phyloP scores from a whole-genome alignment of 2,329 filamentous ascomycete genomes.

The Corniculantispora saksenae region DNA sequence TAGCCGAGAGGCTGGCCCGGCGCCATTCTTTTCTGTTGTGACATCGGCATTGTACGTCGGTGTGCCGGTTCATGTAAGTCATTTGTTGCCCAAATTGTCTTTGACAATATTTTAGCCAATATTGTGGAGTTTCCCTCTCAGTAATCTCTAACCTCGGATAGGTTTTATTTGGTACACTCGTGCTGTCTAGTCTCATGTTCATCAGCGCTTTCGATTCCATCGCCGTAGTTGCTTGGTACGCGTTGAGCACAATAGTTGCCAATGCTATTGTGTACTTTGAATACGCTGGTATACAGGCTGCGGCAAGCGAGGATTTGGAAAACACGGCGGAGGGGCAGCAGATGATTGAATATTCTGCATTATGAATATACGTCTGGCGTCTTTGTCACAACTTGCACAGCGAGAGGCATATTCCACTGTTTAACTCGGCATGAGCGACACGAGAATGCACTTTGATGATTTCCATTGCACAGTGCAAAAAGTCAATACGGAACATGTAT shows the following conservation, averaged over 20 bases:
- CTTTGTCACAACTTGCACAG: no score
- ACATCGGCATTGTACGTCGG: not conserved
- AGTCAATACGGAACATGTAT: no score
- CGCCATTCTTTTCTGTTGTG: slow-evolving; percentile 9
- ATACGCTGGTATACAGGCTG: slow-evolving; percentile 2
- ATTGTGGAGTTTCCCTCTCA: no score
- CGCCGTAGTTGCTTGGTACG: not conserved
- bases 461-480: no score
- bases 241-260: slow-evolving; percentile 2
- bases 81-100: not conserved
- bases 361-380: not conserved
- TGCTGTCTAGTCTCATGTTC: slow-evolving; percentile 12
- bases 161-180: slow-evolving; percentile 7
- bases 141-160: not conserved
- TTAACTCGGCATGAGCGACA: no score
- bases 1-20: not conserved
- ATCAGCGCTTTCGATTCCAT: slow-evolving; percentile 17
- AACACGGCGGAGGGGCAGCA: not conserved
- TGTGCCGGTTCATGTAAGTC: slow-evolving; percentile 11
- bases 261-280: slow-evolving; percentile 11
- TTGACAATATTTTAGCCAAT: not conserved
- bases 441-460: no score
- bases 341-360: not conserved
- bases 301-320: not conserved
- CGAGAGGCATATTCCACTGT: no score